Evolutionary conservation across 2,329 filamentous ascomycete species (phyloP).

Genomic region (Pseudocercospora pini-densiflorae): DNA sequence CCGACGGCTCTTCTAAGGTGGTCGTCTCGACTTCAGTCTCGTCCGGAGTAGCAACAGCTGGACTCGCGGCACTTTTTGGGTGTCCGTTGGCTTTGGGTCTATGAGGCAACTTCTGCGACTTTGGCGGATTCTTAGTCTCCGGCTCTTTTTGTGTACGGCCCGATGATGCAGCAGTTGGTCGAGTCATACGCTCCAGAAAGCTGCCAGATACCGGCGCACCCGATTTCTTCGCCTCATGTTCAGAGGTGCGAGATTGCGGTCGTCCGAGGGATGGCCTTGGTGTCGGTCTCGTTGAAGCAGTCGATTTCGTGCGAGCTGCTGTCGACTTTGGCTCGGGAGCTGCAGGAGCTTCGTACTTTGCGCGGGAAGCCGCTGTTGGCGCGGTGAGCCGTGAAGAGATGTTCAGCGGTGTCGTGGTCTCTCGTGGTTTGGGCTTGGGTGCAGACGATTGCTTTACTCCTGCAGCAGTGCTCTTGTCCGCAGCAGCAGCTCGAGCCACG

Average conservation of each 20-base stretch:
- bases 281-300: constrained; percentile 39
- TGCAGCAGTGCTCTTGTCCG: constrained; percentile 27
- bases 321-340: constrained; percentile 36
- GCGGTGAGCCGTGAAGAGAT: constrained; percentile 70
- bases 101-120: constrained; percentile 18
- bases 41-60: constrained; percentile 7
- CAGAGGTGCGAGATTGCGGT: constrained; percentile 52
- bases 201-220: constrained; percentile 66
- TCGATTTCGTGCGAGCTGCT: constrained; percentile 36
- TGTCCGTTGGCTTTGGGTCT: constrained; percentile 25
- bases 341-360: constrained; percentile 55
- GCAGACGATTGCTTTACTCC: constrained; percentile 22
- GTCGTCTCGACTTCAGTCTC: constrained; percentile 3
- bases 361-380: constrained; percentile 71
- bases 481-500: constrained; percentile 31
- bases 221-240: constrained; percentile 42
- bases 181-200: constrained; percentile 82
- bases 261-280: constrained; percentile 50
- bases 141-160: constrained; percentile 71
- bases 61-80: constrained; percentile 16
- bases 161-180: constrained; percentile 71
- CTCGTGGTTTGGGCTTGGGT: constrained; percentile 59
- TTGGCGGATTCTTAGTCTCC: constrained; percentile 45
- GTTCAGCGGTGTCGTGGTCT: constrained; percentile 70
- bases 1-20: constrained; percentile 18